Percentiles rank a stretch among this genome's conserved stretches.
Evolutionary conservation across 2,329 filamentous ascomycete species (phyloP).

Genomic region (Tolypocladium inflatum): DNA sequence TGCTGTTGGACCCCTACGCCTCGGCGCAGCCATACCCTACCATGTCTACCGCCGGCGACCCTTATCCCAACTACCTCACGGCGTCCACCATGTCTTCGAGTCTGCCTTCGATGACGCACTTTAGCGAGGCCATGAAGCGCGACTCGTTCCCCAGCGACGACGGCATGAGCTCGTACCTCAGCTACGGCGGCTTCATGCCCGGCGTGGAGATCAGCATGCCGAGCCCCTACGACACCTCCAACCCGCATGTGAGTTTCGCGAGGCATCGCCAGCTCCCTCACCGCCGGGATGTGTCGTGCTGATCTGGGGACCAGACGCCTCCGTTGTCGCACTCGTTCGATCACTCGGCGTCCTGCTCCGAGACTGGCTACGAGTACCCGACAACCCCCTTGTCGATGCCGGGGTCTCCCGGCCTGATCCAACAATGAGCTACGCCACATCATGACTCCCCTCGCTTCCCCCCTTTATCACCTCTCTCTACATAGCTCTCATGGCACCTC

Average conservation of each 20-base stretch:
- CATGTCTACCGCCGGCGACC: constrained; percentile 37
- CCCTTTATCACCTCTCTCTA: background rate
- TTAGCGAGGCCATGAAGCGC: constrained; percentile 57
- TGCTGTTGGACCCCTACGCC: constrained; percentile 50
- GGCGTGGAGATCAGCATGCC: constrained; percentile 53
- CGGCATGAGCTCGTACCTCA: constrained; percentile 56
- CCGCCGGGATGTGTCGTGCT: constrained; percentile 36
- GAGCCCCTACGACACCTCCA: constrained; percentile 56
- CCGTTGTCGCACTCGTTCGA: constrained; percentile 67
- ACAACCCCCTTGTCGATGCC: constrained; percentile 67
- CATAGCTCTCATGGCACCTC: background rate
- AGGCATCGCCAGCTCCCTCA: constrained; percentile 27
- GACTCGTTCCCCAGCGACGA: constrained; percentile 49
- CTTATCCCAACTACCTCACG: constrained; percentile 47
- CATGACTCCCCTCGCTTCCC: background rate
- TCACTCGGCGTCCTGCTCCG: constrained; percentile 53
- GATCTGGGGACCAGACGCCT: constrained; percentile 56
- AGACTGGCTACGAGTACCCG: constrained; percentile 55
- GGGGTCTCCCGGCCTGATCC: constrained; percentile 49
- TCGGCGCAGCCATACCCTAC: constrained; percentile 41
- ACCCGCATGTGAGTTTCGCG: constrained; percentile 62
- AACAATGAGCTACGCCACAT: constrained; percentile 6
- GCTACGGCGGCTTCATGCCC: constrained; percentile 51
- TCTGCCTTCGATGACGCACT: constrained; percentile 56
- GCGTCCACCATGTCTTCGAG: constrained; percentile 44